Evolutionary conservation across 345 rosid genomes (phyloP), one percentile per base, ranked within the genome.

Genomic region (Sisymbrium altissimum): DNA sequence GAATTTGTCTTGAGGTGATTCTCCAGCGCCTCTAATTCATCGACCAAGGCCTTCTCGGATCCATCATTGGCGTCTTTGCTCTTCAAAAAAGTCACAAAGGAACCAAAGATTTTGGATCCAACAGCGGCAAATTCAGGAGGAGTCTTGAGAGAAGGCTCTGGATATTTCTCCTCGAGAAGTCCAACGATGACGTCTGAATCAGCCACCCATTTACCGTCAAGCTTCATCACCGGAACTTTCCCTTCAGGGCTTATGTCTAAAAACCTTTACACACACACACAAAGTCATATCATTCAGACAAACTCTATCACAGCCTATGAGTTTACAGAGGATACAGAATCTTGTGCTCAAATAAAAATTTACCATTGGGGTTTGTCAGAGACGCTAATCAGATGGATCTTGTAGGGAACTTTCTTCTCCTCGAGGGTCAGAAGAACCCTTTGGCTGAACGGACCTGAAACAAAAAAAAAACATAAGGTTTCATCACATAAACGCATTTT

Each of bases 41-140:
- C 82, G 33, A 88, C 79, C 87, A 92, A 73, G 4, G 89, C 92
- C 84, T 86, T 84, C 75, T 90, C 96, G 4, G 93, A 68, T 19
- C 89, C 97, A 50, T 92, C 96, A 46, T 61, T 86, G 4, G 93
- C 60, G 73, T 95, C 94, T 88, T 92, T 92, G 86, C 96, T 87
- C 86, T 79, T 85, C 83, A 90, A 30, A 61, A 95, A 87, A 66
- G 81, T 83, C 75, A 88, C 21, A 40, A 95, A 92, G 18, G 92
- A 40, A 55, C 82, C 67, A 70, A 92, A 86, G 70, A 92, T 72
- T 64, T 87, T 92, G 3, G 91, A 88, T 76, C 97, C 97, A 21
- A 84, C 88, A 55, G 91, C 77, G 57, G 87, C 84, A 71, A 88
- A 78, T 38, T 88, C 89, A 63, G 90, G 79, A 66, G 93, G 93